Conservation (phyloP, 352 stramenopile genomes). For the Phytophthora fragariaefolia region DNA sequence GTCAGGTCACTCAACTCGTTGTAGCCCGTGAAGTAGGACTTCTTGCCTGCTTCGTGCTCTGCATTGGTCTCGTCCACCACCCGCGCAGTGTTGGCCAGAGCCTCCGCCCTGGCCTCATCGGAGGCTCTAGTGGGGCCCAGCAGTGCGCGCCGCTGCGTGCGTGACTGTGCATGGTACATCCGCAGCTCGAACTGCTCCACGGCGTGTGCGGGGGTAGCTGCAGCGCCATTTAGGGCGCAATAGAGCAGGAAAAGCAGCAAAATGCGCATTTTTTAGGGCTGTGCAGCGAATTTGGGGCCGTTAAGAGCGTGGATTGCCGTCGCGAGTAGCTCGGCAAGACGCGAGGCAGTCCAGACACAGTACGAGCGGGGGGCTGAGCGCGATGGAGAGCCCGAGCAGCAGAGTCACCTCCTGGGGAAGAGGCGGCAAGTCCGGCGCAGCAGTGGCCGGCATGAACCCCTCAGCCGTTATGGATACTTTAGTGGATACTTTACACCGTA, state of each 20-base stretch:
- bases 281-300: neutral
- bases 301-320: constrained; percentile 15
- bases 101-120: constrained; percentile 45
- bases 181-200: constrained; percentile 36
- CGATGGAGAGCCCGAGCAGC: constrained; percentile 34
- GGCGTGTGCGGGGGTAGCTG: constrained; percentile 5
- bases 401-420: constrained; percentile 31
- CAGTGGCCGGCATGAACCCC: constrained; percentile 21
- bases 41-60: constrained; percentile 42
- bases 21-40: constrained; percentile 61
- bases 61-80: constrained; percentile 60
- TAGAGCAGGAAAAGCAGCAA: constrained; percentile 11
- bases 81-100: constrained; percentile 47
- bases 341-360: constrained; percentile 35
- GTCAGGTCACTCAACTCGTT: constrained; percentile 78
- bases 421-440: constrained; percentile 1
- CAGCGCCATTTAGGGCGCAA: constrained; percentile 4
- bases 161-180: constrained; percentile 32
- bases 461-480: constrained; percentile 29
- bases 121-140: constrained; percentile 59
- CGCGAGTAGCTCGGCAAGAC: constrained; percentile 4
- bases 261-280: constrained; percentile 24
- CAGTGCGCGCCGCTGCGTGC: constrained; percentile 26
- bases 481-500: constrained; percentile 15
- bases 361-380: constrained; percentile 32